A percentile compares a stretch with the other conserved stretches of the same genome.
phyloP scores from a whole-genome alignment of 352 stramenopile genomes.

The Saprolegnia diclina region DNA sequence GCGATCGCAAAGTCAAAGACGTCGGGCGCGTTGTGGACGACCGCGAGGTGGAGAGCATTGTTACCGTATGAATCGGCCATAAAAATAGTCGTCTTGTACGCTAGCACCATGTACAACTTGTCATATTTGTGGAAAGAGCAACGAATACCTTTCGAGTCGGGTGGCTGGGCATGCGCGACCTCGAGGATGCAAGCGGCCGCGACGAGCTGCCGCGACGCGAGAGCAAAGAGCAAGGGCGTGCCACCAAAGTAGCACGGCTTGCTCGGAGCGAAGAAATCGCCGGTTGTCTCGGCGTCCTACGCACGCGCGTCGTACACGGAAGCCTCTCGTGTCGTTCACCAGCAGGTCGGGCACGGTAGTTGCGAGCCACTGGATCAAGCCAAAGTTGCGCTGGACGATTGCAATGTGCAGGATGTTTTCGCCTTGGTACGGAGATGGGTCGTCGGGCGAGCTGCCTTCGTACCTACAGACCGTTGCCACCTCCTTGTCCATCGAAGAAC shows the following conservation, averaged over 20 bases:
- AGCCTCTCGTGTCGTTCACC: no score
- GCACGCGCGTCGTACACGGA: not conserved
- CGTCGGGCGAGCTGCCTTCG: slow-evolving; percentile 32
- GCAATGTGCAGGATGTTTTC: slow-evolving; percentile 57
- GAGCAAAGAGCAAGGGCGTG: slow-evolving; percentile 45
- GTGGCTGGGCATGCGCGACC: slow-evolving; percentile 11
- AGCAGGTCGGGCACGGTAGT: slow-evolving; percentile 35
- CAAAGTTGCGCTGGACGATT: slow-evolving; percentile 40
- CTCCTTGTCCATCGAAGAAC: no score
- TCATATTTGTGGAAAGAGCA: no score
- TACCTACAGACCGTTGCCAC: slow-evolving; percentile 32
- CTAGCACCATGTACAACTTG: not conserved
- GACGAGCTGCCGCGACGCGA: slow-evolving; percentile 48
- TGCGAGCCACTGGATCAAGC: slow-evolving; percentile 38
- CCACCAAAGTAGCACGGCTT: slow-evolving; percentile 56
- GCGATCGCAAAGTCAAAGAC: slow-evolving; percentile 51
- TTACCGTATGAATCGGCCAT: slow-evolving; percentile 45
- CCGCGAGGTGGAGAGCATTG: slow-evolving; percentile 47
- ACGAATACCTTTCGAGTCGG: no score
- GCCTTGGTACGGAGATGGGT: slow-evolving; percentile 44
- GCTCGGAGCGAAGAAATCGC: slow-evolving; percentile 42
- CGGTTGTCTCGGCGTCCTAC: slow-evolving; percentile 34
- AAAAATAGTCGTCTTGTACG: slow-evolving; percentile 36
- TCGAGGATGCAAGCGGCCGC: slow-evolving; percentile 37
- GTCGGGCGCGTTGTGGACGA: slow-evolving; percentile 42